A percentile compares a stretch with the other conserved stretches of the same genome.
phyloP scores from a whole-genome alignment of 2,329 filamentous ascomycete species.

The Colletotrichum sp. region DNA sequence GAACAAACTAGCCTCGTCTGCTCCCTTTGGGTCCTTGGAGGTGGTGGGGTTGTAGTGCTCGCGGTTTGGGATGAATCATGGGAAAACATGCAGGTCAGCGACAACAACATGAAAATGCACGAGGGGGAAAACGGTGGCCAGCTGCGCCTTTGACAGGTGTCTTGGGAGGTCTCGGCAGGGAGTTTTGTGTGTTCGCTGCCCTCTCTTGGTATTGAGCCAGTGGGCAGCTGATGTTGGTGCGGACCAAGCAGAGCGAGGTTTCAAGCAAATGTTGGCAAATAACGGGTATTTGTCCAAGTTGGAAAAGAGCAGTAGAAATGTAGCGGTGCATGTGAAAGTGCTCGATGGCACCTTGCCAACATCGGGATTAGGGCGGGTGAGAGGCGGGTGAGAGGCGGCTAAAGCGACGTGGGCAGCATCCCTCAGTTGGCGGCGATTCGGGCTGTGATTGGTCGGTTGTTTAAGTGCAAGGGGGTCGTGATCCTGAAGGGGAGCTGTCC shows the following conservation, averaged over 20 bases:
- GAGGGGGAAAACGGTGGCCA: not conserved
- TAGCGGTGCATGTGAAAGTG: constrained; percentile 1
- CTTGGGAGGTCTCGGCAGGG: not conserved
- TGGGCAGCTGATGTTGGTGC: not conserved
- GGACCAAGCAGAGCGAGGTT: not conserved
- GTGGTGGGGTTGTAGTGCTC: not conserved
- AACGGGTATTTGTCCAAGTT: not conserved
- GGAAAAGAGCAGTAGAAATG: not conserved
- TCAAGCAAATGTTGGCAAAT: not conserved
- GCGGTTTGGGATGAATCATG: not conserved
- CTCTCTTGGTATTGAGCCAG: not conserved
- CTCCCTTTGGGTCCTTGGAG: not conserved
- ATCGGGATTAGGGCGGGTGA: constrained; percentile 1
- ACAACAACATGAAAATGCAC: not conserved
- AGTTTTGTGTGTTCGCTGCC: not conserved
- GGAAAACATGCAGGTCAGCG: not conserved
- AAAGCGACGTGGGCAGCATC: not conserved
- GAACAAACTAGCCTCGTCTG: not conserved
- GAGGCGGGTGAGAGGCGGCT: constrained; percentile 1
- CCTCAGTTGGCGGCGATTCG: not conserved
- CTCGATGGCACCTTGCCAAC: not conserved
- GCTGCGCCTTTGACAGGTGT: not conserved
- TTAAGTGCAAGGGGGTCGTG: constrained; percentile 12
- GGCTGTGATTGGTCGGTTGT: not conserved
- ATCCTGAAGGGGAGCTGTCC: not conserved